Evolutionary conservation across 2,329 filamentous ascomycete genomes (phyloP).

Genomic region (Pezicula neosporulosa): DNA sequence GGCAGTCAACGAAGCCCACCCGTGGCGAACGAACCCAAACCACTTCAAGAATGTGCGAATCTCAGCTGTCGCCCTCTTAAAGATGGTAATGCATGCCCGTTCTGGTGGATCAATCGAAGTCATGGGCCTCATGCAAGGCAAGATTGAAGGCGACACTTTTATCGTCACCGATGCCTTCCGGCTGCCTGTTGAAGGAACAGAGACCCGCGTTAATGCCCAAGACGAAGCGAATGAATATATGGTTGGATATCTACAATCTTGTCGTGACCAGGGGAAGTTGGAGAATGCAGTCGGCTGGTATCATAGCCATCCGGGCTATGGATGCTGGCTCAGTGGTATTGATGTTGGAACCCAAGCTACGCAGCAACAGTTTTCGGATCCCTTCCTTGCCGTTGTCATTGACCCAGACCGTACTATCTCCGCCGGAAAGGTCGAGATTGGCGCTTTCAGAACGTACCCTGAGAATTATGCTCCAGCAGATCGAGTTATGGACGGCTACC

Average conservation of each 20-base stretch:
- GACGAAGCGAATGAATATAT: conserved; percentile 97
- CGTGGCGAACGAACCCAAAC: conserved; percentile 76
- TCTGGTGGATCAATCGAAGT: conserved; percentile 89
- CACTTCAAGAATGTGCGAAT: conserved; percentile 95
- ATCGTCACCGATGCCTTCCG: conserved; percentile 93
- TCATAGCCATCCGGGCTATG: conserved; percentile 95
- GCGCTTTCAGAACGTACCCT: conserved; percentile 90
- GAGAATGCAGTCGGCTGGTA: conserved; percentile 99
- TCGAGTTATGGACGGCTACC: conserved; percentile 45
- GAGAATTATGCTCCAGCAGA: conserved; percentile 62
- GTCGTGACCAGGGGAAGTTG: conserved; percentile 71
- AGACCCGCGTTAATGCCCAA: conserved; percentile 95
- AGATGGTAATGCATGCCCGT: conserved; percentile 99
- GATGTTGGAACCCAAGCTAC: conserved; percentile 85
- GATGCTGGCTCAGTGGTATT: conserved; percentile 96
- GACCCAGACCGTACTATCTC: conserved; percentile 95
- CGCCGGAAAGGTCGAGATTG: conserved; percentile 91
- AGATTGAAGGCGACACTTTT: conserved; percentile 79
- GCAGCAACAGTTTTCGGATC: conserved; percentile 83
- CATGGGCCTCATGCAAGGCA: conserved; percentile 98
- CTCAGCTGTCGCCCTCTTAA: conserved; percentile 88
- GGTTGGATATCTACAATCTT: conserved; percentile 75
- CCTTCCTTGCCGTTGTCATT: conserved; percentile 93
- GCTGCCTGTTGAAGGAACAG: conserved; percentile 94
- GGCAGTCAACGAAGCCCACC: conserved; percentile 57